A percentile compares a stretch with the other conserved stretches of the same genome.
phyloP scores from a whole-genome alignment of 1,284 basidiomycete genomes.

The Sanghuangporus sanghuang region DNA sequence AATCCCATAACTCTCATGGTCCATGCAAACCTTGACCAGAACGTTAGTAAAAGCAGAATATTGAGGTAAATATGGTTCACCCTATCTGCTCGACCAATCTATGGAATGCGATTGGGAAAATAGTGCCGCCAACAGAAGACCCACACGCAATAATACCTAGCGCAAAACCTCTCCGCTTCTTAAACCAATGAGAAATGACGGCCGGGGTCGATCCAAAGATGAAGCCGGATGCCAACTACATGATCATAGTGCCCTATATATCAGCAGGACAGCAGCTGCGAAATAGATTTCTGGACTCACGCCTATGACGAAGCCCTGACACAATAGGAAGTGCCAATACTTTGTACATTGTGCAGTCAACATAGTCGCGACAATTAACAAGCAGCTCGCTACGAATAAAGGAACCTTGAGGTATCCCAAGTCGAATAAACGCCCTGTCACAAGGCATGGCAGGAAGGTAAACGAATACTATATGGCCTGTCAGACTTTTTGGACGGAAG shows the following conservation, averaged over 20 bases:
- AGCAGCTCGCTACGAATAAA: slow-evolving; percentile 35
- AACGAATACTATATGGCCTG: slow-evolving; percentile 34
- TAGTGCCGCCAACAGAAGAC: slow-evolving; percentile 41
- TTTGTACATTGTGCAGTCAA: slow-evolving; percentile 48
- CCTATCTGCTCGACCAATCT: slow-evolving; percentile 42
- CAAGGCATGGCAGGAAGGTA: slow-evolving; percentile 35
- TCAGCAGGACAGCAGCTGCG: not conserved
- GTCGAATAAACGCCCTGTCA: slow-evolving; percentile 54
- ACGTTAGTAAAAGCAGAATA: not conserved
- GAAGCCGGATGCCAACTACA: slow-evolving; percentile 37
- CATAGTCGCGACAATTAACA: slow-evolving; percentile 48
- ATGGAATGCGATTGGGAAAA: slow-evolving; percentile 37
- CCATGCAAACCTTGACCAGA: slow-evolving; percentile 23
- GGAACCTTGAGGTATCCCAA: slow-evolving; percentile 48
- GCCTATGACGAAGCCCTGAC: slow-evolving; percentile 48
- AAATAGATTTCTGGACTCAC: slow-evolving; percentile 26
- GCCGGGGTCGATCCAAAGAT: slow-evolving; percentile 44
- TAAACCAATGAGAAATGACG: slow-evolving; percentile 49
- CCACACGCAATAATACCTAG: slow-evolving; percentile 39
- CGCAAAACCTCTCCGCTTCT: slow-evolving; percentile 35
- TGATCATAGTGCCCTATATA: not conserved
- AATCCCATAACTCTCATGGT: slow-evolving; percentile 28
- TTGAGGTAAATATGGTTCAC: slow-evolving; percentile 22
- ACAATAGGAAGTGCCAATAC: slow-evolving; percentile 58
- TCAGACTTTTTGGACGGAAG: slow-evolving; percentile 20